phyloP scores from a whole-genome alignment of 805 yeast genomes.

The Alloascoidea hylecoeti region DNA sequence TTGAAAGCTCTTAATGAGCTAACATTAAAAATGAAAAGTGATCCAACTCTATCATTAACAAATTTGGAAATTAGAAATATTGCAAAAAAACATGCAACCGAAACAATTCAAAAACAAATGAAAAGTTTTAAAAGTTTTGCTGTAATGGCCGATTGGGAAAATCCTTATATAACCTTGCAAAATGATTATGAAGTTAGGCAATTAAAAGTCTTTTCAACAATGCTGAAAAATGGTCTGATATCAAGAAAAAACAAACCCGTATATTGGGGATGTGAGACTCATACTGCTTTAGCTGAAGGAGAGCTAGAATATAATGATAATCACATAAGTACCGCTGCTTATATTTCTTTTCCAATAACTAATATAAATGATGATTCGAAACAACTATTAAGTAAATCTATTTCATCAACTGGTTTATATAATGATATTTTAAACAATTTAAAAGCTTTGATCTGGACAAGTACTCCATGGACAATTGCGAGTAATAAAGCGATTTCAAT shows the following conservation, averaged over 20 bases:
- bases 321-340: conserved; percentile 57
- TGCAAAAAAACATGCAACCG: conserved; percentile 58
- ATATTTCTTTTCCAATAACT: conserved; percentile 49
- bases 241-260: conserved; percentile 88
- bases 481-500: conserved; percentile 77
- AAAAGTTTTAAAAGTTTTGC: conserved; percentile 54
- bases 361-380: conserved; percentile 9
- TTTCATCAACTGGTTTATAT: too few relatives aligned
- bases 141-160: conserved; percentile 71
- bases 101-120: conserved; percentile 50
- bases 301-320: conserved; percentile 76
- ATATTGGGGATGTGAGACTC: conserved; percentile 92
- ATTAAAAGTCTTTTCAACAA: conserved; percentile 47
- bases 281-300: conserved; percentile 92
- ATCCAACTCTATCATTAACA: conserved; percentile 20
- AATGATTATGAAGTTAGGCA: conserved; percentile 65
- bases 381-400: neutral
- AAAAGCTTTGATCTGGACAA: conserved; percentile 74
- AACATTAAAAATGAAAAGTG: conserved; percentile 18
- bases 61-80: conserved; percentile 45
- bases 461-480: conserved; percentile 96
- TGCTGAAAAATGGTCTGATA: conserved; percentile 54
- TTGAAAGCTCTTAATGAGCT: conserved; percentile 55
- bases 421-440: conserved; percentile 7
- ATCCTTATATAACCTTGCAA: conserved; percentile 61